Percentiles rank a stretch among this genome's conserved stretches.
phyloP scores from a whole-genome alignment of 2,329 filamentous ascomycete genomes.

The Alternaria sp. region DNA sequence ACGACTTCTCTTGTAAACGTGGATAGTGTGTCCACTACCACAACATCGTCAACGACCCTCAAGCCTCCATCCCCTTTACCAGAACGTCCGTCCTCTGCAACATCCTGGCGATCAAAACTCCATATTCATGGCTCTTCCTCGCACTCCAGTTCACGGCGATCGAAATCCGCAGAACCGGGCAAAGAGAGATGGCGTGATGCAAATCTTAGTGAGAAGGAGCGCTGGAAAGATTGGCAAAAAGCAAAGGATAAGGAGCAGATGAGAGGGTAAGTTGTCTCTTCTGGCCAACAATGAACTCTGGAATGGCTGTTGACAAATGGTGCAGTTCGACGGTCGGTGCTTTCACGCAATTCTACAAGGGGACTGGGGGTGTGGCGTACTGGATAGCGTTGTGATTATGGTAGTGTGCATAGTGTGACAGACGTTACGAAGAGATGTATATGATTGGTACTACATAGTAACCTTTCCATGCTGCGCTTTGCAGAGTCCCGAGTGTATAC shows the following conservation, averaged over 20 bases:
- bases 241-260: constrained; percentile 32
- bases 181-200: constrained; percentile 38
- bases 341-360: constrained; percentile 8
- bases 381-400: neutral
- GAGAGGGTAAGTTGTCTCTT: constrained; percentile 14
- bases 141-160: neutral
- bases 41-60: neutral
- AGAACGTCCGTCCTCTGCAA: neutral
- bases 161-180: constrained; percentile 10
- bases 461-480: too few species aligned
- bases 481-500: too few species aligned
- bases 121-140: constrained; percentile 4
- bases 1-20: neutral
- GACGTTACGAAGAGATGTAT: too few species aligned
- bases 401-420: neutral
- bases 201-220: constrained; percentile 32
- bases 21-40: neutral
- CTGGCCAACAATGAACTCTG: neutral
- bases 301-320: neutral
- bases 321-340: constrained; percentile 22
- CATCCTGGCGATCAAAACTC: constrained; percentile 22
- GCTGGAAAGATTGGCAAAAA: constrained; percentile 42
- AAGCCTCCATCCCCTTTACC: neutral
- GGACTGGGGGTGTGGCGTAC: neutral
- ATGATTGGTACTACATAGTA: too few species aligned